Conservation (phyloP, 495 filamentous ascomycete species). For the Neurospora intermedia region DNA sequence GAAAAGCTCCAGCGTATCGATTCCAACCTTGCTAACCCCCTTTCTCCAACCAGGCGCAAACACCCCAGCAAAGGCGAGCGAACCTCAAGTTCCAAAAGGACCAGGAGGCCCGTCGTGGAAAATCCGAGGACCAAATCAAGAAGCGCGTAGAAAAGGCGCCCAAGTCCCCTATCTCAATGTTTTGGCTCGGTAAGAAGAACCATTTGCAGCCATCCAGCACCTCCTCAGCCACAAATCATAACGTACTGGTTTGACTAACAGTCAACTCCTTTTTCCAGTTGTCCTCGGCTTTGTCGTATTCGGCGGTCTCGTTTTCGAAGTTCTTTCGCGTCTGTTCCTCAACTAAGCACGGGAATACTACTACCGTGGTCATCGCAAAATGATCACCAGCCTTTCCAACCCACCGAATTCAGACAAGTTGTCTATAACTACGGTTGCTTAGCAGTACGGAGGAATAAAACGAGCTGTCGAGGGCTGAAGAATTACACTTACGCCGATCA, state of each 20-base stretch:
- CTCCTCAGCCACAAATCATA: conserved; percentile 3
- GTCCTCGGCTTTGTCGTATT: conserved; percentile 74
- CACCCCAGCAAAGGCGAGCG: conserved; percentile 79
- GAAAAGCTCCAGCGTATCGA: background rate
- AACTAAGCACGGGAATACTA: conserved; percentile 13
- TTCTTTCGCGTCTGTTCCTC: conserved; percentile 66
- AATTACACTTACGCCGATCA: background rate
- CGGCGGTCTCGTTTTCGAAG: conserved; percentile 74
- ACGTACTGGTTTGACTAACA: background rate
- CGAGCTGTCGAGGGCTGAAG: background rate
- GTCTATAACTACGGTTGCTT: background rate
- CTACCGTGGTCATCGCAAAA: background rate
- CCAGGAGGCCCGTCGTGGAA: conserved; percentile 73
- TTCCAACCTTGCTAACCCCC: background rate
- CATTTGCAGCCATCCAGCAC: background rate
- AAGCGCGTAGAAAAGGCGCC: conserved; percentile 47
- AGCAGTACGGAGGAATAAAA: background rate
- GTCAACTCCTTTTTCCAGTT: conserved; percentile 30
- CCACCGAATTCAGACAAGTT: background rate
- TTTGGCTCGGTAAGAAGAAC: conserved; percentile 70
- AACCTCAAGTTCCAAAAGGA: conserved; percentile 77
- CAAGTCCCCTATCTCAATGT: conserved; percentile 68
- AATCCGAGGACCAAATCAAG: conserved; percentile 59
- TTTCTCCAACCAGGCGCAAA: conserved; percentile 61
- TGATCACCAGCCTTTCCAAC: background rate